These are phyloP conservation scores for Sclerotinia glacialis DNA, from an alignment of 2,329 filamentous ascomycete genomes.

Conservation along the genomic window DNA sequence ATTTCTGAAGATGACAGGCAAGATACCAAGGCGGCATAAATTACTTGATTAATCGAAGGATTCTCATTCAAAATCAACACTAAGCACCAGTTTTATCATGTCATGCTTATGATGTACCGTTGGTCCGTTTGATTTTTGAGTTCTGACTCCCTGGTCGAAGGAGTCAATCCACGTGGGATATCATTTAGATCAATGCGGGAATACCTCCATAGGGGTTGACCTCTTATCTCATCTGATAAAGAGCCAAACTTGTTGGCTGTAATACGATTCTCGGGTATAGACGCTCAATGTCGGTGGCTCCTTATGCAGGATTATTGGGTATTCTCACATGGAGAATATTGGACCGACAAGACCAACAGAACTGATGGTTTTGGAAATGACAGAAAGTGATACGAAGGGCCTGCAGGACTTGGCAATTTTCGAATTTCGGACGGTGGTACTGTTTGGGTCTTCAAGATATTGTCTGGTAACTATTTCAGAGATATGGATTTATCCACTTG, in stretches of 20 bases:
- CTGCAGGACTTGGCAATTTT: conserved; percentile 1
- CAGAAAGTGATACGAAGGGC: neutral
- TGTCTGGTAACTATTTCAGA: conserved; percentile 2
- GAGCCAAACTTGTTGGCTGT: neutral
- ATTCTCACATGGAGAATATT: neutral
- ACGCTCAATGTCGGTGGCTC: neutral
- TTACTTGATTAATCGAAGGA: neutral
- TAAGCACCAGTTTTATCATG: neutral
- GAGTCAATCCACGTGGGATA: neutral
- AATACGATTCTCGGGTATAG: neutral
- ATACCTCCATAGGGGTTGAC: neutral
- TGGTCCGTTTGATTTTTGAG: neutral
- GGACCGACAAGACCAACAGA: neutral
- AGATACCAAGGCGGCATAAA: neutral
- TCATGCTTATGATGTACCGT: neutral
- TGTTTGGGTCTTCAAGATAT: neutral
- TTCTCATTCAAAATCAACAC: neutral
- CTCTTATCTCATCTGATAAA: neutral
- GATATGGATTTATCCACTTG: neutral
- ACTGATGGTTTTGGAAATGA: neutral
- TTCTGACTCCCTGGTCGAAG: neutral
- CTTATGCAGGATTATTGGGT: neutral
- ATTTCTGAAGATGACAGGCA: neutral
- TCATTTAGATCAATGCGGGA: neutral
- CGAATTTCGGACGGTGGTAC: neutral